Percentiles rank a stretch among this genome's conserved stretches.
These are phyloP conservation scores for Rhizophora apiculata DNA, from an alignment of 345 rosid species.

Conservation along the genomic window DNA sequence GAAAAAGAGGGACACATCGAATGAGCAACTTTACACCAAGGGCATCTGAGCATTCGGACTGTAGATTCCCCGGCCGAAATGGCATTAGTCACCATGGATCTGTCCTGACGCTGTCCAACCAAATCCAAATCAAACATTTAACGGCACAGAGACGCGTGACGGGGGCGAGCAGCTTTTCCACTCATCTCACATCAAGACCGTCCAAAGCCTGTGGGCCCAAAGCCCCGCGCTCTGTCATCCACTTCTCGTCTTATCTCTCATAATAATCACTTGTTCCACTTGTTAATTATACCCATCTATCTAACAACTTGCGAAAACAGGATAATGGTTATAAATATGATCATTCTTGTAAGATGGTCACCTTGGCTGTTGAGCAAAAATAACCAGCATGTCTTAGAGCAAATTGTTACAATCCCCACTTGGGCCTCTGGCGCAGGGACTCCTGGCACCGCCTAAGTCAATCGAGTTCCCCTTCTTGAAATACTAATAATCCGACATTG, in stretches of 20 bases:
- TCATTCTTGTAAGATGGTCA: too few relatives aligned
- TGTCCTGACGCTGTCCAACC: conserved; percentile 5
- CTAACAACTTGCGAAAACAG: neutral
- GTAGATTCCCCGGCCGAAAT: neutral
- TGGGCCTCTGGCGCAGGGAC: too few relatives aligned
- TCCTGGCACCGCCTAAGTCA: too few relatives aligned
- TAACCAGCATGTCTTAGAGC: too few relatives aligned
- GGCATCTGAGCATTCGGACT: neutral
- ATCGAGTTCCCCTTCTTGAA: too few relatives aligned
- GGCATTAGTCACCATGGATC: conserved; percentile 11
- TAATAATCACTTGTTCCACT: conserved; percentile 5
- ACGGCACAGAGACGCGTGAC: conserved; percentile 7
- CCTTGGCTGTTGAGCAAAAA: too few relatives aligned
- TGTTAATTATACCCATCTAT: neutral
- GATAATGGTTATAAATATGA: too few relatives aligned
- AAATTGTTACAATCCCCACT: too few relatives aligned
- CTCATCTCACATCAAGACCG: conserved; percentile 9
- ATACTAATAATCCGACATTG: too few relatives aligned
- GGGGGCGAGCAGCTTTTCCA: neutral
- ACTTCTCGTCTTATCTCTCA: conserved; percentile 1
- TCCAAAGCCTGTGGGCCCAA: neutral
- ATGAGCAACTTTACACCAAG: too few relatives aligned
- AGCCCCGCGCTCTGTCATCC: conserved; percentile 26
- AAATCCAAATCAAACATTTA: conserved; percentile 5
- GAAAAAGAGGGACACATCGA: neutral